Conservation (phyloP, 257 asterid species). For the Nemophila menziesii region DNA sequence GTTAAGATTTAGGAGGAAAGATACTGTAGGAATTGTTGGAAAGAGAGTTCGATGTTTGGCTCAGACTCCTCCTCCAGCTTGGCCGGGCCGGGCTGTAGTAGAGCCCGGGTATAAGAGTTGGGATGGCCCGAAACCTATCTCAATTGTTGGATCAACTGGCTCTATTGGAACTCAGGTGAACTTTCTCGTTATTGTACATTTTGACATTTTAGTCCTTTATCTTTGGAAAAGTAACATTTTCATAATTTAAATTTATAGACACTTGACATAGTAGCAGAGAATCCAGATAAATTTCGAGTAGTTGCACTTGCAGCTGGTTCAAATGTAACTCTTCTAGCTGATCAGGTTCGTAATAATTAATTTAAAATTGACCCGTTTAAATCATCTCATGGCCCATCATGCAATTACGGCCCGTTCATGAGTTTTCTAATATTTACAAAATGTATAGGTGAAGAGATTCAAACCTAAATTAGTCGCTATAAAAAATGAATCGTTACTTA, state of each 20-base stretch:
- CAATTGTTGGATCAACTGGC: constrained; percentile 94
- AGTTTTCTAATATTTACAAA: constrained; percentile 6
- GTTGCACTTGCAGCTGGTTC: constrained; percentile 99
- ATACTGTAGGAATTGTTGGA: constrained; percentile 27
- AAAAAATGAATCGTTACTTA: constrained; percentile 51
- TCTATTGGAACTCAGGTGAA: constrained; percentile 96
- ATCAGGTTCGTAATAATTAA: constrained; percentile 47
- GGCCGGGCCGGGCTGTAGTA: constrained; percentile 83
- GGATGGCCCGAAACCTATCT: constrained; percentile 96
- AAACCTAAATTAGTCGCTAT: constrained; percentile 84
- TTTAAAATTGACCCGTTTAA: no score
- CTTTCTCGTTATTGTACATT: no score
- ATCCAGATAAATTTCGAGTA: constrained; percentile 75
- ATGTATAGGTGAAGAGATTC: constrained; percentile 71
- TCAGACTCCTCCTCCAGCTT: constrained; percentile 75
- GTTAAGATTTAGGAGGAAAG: constrained; percentile 50
- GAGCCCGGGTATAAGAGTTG: constrained; percentile 58
- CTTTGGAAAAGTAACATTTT: not conserved
- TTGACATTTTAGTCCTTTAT: no score
- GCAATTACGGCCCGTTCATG: not conserved
- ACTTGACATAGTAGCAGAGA: constrained; percentile 88
- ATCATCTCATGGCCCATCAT: no score
- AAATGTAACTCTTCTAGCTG: constrained; percentile 92
- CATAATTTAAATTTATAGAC: constrained; percentile 44
- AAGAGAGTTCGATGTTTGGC: constrained; percentile 60